Conservation (phyloP, 371 early-diverging fungal genomes). For the Cokeromyces recurvatus region DNA sequence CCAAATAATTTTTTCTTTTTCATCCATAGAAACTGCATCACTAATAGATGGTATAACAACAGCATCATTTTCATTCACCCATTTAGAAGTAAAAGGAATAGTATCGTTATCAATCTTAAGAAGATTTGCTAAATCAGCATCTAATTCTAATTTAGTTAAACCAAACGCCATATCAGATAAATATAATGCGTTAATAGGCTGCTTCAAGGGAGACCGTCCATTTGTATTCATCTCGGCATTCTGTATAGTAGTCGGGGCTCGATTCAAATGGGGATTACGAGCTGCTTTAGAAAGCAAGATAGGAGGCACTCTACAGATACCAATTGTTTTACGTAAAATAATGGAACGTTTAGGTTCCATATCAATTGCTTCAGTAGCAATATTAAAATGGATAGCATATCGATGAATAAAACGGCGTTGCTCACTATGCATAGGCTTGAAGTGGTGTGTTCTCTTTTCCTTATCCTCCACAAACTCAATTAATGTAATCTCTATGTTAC, state of each 20-base stretch:
- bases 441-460: constrained; percentile 44
- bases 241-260: constrained; percentile 24
- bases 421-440: constrained; percentile 63
- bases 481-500: constrained; percentile 54
- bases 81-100: constrained; percentile 40
- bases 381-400: constrained; percentile 59
- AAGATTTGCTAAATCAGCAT: constrained; percentile 31
- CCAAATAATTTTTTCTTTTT: constrained; percentile 46
- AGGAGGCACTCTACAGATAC: constrained; percentile 29
- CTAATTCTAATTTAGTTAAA: constrained; percentile 45
- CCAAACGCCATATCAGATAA: constrained; percentile 54
- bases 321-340: constrained; percentile 51
- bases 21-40: constrained; percentile 42
- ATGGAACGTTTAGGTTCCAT: constrained; percentile 71
- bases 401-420: constrained; percentile 69
- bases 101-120: constrained; percentile 28
- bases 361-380: constrained; percentile 67
- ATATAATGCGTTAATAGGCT: constrained; percentile 54
- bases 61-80: constrained; percentile 55
- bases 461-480: constrained; percentile 59
- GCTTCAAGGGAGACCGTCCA: constrained; percentile 12
- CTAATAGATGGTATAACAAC: constrained; percentile 39
- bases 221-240: constrained; percentile 16
- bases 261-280: constrained; percentile 28
- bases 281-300: constrained; percentile 38